Percentiles rank a stretch among this genome's conserved stretches.
Conservation (phyloP, 2,329 filamentous ascomycete species). For the Tothia fuscella region DNA sequence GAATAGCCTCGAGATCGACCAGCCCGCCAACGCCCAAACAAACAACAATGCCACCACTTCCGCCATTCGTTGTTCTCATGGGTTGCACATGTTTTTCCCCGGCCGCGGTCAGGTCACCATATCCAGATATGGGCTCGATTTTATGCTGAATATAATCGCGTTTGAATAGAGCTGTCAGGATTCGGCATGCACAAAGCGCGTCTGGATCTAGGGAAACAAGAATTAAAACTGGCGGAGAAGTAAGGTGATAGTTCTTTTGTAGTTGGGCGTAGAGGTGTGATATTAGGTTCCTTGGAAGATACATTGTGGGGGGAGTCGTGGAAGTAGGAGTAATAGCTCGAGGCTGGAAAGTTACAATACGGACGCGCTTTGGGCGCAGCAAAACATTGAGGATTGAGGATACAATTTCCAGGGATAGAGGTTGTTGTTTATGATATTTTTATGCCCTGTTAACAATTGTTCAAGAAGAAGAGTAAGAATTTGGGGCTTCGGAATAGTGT, state of each 20-base stretch:
- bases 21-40: conserved; percentile 88
- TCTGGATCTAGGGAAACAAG: conserved; percentile 92
- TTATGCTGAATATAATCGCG: conserved; percentile 97
- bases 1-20: conserved; percentile 69
- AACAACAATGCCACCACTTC: conserved; percentile 76
- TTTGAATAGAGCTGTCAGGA: conserved; percentile 84
- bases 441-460: too few relatives aligned
- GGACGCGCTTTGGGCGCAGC: conserved; percentile 9
- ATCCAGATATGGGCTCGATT: conserved; percentile 87
- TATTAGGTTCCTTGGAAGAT: conserved; percentile 81
- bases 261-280: conserved; percentile 87
- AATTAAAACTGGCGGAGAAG: conserved; percentile 80
- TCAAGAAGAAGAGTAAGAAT: too few relatives aligned
- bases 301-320: conserved; percentile 47
- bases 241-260: conserved; percentile 72
- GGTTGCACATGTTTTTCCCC: conserved; percentile 69
- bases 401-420: too few relatives aligned
- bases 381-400: too few relatives aligned
- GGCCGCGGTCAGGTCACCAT: conserved; percentile 72
- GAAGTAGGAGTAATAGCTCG: neutral
- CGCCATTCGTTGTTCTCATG: conserved; percentile 76
- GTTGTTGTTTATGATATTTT: too few relatives aligned
- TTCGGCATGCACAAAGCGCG: conserved; percentile 87
- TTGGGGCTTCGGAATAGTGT: too few relatives aligned
- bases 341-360: neutral